A percentile compares a stretch with the other conserved stretches of the same genome.
Evolutionary conservation across 2,329 filamentous ascomycete genomes (phyloP).

Genomic region (Colletotrichum tofieldiae): DNA sequence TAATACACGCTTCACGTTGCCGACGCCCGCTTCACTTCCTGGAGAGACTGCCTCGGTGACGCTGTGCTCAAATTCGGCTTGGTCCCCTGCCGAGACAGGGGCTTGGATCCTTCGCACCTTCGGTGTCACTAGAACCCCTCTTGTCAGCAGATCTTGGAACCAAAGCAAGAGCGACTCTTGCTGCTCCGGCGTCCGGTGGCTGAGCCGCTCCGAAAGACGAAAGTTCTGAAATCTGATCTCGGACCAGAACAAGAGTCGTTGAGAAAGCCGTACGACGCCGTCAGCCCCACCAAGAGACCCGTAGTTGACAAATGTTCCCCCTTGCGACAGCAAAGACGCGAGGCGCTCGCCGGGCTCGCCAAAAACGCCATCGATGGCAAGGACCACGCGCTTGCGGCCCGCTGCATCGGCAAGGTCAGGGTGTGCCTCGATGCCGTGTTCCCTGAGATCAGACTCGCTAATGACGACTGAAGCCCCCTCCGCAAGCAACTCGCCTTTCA

Average conservation of each 20-base stretch:
- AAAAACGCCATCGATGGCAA: conserved; percentile 45
- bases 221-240: conserved; percentile 21
- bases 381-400: conserved; percentile 26
- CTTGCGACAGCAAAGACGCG: conserved; percentile 36
- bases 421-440: not conserved
- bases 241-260: conserved; percentile 17
- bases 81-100: not conserved
- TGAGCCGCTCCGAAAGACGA: conserved; percentile 11
- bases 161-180: conserved; percentile 5
- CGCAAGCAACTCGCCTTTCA: not conserved
- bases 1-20: not conserved
- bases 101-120: not conserved
- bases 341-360: conserved; percentile 40
- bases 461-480: conserved; percentile 38
- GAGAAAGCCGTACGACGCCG: not conserved
- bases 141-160: not conserved
- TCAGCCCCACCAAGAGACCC: conserved; percentile 40
- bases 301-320: conserved; percentile 44
- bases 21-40: not conserved
- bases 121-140: not conserved
- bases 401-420: conserved; percentile 3
- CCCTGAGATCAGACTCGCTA: conserved; percentile 39
- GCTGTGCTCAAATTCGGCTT: not conserved
- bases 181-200: not conserved
- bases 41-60: not conserved